Conservation (phyloP, 2,329 filamentous ascomycete genomes). For the Sporothrix luriei region DNA sequence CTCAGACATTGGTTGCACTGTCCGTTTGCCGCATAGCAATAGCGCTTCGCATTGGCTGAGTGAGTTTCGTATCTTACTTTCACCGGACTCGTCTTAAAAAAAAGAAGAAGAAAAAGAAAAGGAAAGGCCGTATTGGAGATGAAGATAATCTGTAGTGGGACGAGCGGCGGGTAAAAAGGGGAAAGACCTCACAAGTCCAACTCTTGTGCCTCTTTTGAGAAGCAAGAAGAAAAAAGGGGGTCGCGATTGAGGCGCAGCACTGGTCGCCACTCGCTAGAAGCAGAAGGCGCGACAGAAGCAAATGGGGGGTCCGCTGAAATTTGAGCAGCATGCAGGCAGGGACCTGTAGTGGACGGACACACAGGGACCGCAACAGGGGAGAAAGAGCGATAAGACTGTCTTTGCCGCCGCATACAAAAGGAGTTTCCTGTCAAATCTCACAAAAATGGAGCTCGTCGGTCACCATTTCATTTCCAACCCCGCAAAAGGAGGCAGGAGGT, state of each 20-base stretch:
- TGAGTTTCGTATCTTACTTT: neutral
- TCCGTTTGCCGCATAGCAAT: slow-evolving; percentile 13
- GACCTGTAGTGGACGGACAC: neutral
- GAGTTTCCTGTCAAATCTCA: slow-evolving; percentile 20
- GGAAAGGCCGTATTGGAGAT: too few species aligned
- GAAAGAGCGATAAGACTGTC: neutral
- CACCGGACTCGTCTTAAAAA: too few species aligned
- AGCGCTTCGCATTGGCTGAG: neutral
- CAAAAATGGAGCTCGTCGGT: slow-evolving; percentile 11
- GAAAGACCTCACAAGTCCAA: neutral
- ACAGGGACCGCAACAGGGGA: too few species aligned
- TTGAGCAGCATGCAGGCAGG: neutral
- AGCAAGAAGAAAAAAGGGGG: slow-evolving; percentile 11
- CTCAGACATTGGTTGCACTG: neutral
- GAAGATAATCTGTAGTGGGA: neutral
- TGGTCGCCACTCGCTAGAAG: slow-evolving; percentile 25
- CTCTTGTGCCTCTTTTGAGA: too few species aligned
- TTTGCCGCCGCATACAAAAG: neutral
- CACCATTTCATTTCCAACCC: slow-evolving; percentile 25
- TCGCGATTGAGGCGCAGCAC: slow-evolving; percentile 27
- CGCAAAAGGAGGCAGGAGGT: neutral
- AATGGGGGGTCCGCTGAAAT: neutral
- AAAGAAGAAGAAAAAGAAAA: too few species aligned
- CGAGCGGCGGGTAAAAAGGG: slow-evolving; percentile 9
- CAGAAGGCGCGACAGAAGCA: slow-evolving; percentile 17